A percentile compares a stretch with the other conserved stretches of the same genome.
phyloP scores from a whole-genome alignment of 768 basidiomycete genomes.

The Termitomyces heimii region DNA sequence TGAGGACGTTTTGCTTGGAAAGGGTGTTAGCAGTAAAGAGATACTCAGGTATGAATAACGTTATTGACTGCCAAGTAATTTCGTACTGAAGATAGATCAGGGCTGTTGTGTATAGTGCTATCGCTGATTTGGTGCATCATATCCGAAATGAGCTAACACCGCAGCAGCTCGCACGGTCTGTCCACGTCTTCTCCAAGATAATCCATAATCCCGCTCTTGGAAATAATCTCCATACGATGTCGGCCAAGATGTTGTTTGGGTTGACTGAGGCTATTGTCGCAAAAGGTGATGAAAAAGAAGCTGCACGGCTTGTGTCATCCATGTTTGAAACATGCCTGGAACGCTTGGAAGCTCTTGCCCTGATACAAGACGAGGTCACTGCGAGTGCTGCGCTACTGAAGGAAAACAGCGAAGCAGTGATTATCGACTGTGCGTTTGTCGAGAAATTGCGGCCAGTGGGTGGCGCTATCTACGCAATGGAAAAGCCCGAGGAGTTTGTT shows the following conservation, averaged over 20 bases:
- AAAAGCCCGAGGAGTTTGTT: conserved; percentile 77
- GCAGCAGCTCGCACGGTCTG: conserved; percentile 68
- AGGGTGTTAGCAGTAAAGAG: conserved; percentile 79
- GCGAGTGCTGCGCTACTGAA: conserved; percentile 43
- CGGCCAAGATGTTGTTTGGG: conserved; percentile 89
- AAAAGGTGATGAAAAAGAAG: conserved; percentile 68
- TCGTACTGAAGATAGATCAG: conserved; percentile 30
- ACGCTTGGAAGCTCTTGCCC: conserved; percentile 75
- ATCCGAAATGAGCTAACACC: conserved; percentile 77
- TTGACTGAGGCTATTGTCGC: conserved; percentile 76
- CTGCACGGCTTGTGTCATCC: conserved; percentile 60
- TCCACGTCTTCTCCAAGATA: conserved; percentile 80
- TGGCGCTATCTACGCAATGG: conserved; percentile 68
- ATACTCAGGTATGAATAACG: conserved; percentile 52
- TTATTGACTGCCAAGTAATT: not conserved
- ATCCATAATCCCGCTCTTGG: conserved; percentile 85
- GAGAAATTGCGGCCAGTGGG: conserved; percentile 85
- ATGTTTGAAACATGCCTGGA: conserved; percentile 83
- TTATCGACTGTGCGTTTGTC: conserved; percentile 58
- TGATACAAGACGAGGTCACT: conserved; percentile 52
- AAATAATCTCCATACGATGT: conserved; percentile 80
- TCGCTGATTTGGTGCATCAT: conserved; percentile 93
- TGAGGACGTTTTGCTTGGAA: conserved; percentile 84
- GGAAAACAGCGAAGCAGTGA: conserved; percentile 31
- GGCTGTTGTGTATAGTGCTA: conserved; percentile 76